phyloP scores from a whole-genome alignment of 2,329 filamentous ascomycete genomes.

The Lizonia empirigonia region DNA sequence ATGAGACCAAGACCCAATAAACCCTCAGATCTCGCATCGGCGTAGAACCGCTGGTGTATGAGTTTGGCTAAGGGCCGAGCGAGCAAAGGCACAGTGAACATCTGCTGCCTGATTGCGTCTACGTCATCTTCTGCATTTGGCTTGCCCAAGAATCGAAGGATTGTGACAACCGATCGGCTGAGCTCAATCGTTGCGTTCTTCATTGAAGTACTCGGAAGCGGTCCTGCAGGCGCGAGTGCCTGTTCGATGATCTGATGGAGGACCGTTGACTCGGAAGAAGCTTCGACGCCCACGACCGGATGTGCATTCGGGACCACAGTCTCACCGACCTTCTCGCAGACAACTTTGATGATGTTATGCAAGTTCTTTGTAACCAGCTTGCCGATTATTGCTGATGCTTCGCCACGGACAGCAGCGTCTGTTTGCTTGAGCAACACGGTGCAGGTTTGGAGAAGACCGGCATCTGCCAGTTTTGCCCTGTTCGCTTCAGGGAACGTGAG shows the following conservation, averaged over 20 bases:
- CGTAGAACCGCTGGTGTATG: constrained; percentile 44
- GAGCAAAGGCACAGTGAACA: constrained; percentile 38
- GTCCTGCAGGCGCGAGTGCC: constrained; percentile 36
- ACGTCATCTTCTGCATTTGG: constrained; percentile 28
- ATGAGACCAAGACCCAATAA: constrained; percentile 44
- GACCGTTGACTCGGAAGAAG: constrained; percentile 29
- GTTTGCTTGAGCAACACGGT: constrained; percentile 33
- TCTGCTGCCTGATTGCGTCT: constrained; percentile 29
- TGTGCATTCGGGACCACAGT: constrained; percentile 15
- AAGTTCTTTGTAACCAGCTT: constrained; percentile 43
- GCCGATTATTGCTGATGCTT: constrained; percentile 43
- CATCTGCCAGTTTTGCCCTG: constrained; percentile 35
- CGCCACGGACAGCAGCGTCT: constrained; percentile 43
- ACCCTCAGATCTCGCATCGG: constrained; percentile 45
- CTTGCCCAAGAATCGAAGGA: constrained; percentile 30
- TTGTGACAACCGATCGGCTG: constrained; percentile 23
- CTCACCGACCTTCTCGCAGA: constrained; percentile 29
- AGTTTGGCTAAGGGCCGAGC: constrained; percentile 42
- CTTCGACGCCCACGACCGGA: constrained; percentile 19
- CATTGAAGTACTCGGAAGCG: constrained; percentile 46
- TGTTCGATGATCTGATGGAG: constrained; percentile 40
- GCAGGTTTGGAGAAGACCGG: constrained; percentile 40
- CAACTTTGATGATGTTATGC: constrained; percentile 38
- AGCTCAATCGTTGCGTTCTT: constrained; percentile 47
- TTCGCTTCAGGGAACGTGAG: constrained; percentile 45